Evolutionary conservation across 768 basidiomycete genomes (phyloP), one percentile per base, ranked within the genome.

Genomic region (Russula foetens): DNA sequence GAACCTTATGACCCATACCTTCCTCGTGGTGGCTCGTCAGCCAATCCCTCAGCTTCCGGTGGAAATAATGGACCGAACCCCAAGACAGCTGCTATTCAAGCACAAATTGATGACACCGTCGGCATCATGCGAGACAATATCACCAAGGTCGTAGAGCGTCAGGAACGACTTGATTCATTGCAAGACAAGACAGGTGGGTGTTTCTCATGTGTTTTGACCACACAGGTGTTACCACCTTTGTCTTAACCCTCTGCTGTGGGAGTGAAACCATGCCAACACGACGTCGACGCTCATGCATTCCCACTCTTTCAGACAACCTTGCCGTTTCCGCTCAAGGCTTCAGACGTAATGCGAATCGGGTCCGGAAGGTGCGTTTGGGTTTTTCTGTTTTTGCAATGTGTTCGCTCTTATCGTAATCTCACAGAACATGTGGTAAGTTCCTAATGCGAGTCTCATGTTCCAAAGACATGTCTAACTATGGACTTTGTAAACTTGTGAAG

Each of bases 301-400:
- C 29, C 29, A 11, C 53, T 48, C 28, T 51, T 48, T 4, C 46
- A 97, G 97, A 99, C 75, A 97, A 88, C 71, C 83, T 99, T 58
- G 96, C 97, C 31, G 91, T 96, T 44, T 97, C 94, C 26, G 97
- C 97, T n/a, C 96, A 99, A 77, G 93, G 94, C 28, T 99, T 99
- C 84, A 86, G 94, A 63, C 83, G 93, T 65, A 95, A 97, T 66
- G 97, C 97, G 54, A 98, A 98, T 77, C 82, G 92, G 62, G 97
- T 99, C 55, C 86, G 97, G 73, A 99, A 98, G 84, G 92, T 94
- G 69, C 66, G 84, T 79, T 26, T 28, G 26, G 7, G 45, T 24
- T 46, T 46, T 39, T n/a, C 39, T 52, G 41, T 56, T 28, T n/a
- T 43, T 14, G 21, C 21, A 45, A 19, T 6, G 48, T 52, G 39